Conservation (phyloP, 106 monocot genomes). For the Ottelia alismoides region DNA sequence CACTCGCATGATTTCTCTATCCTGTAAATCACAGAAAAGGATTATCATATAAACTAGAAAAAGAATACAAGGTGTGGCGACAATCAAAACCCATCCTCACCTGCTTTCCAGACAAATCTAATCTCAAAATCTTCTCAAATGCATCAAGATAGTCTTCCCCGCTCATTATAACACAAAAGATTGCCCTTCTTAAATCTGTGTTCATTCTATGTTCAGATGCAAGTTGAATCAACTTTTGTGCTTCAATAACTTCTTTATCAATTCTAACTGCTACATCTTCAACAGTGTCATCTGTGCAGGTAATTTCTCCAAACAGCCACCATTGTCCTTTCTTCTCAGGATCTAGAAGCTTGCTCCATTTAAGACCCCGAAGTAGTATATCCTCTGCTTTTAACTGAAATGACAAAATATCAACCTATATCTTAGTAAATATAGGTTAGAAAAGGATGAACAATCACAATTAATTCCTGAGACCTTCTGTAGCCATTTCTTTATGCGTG, state of each 20-base stretch:
- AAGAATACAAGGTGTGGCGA: no score
- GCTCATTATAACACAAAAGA: slow-evolving; percentile 93
- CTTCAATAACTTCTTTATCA: slow-evolving; percentile 46
- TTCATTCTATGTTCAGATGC: slow-evolving; percentile 91
- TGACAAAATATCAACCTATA: background rate
- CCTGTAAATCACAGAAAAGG: slow-evolving; percentile 23
- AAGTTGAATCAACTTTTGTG: slow-evolving; percentile 73
- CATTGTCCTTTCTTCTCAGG: slow-evolving; percentile 95
- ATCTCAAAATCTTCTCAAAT: slow-evolving; percentile 85
- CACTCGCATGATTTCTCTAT: slow-evolving; percentile 93
- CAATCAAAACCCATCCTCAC: no score
- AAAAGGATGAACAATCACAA: background rate
- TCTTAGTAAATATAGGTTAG: background rate
- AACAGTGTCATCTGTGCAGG: slow-evolving; percentile 22
- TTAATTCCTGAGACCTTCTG: slow-evolving; percentile 53
- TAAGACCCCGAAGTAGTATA: slow-evolving; percentile 64
- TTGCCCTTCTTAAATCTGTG: slow-evolving; percentile 75
- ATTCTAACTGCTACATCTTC: slow-evolving; percentile 52
- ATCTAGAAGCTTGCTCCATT: slow-evolving; percentile 79
- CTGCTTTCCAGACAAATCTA: slow-evolving; percentile 87
- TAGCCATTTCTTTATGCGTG: slow-evolving; percentile 92
- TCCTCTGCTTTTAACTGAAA: slow-evolving; percentile 66
- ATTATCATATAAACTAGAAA: background rate
- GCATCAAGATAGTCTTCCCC: slow-evolving; percentile 93
- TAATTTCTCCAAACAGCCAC: slow-evolving; percentile 71